These are phyloP conservation scores for Entomortierella parvispora DNA, from an alignment of 192 early-diverging fungal species.

Conservation along the genomic window DNA sequence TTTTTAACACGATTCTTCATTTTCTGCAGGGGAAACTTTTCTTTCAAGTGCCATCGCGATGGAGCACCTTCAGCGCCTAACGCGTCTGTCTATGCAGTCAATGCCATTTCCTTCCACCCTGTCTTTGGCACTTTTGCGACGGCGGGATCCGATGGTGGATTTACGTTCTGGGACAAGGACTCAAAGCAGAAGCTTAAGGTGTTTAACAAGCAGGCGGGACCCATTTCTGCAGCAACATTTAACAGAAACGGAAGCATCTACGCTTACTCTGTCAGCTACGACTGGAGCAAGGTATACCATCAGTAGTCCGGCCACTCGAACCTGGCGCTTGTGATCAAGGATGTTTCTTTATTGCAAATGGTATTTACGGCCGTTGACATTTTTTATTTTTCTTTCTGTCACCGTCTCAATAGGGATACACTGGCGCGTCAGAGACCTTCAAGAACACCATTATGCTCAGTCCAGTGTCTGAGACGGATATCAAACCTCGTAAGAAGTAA, in stretches of 20 bases:
- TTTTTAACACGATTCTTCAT: too few relatives aligned
- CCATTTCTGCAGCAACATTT: conserved; percentile 81
- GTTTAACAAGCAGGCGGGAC: conserved; percentile 68
- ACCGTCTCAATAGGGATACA: conserved; percentile 16
- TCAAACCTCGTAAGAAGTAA: conserved; percentile 53
- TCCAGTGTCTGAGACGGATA: conserved; percentile 38
- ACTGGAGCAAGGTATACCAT: conserved; percentile 82
- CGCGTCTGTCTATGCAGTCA: conserved; percentile 74
- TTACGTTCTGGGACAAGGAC: conserved; percentile 97
- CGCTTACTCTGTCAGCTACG: conserved; percentile 92
- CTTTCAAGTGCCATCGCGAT: conserved; percentile 95
- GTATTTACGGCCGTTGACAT: too few relatives aligned
- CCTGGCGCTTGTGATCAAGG: too few relatives aligned
- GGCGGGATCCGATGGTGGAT: conserved; percentile 88
- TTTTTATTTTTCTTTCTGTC: too few relatives aligned
- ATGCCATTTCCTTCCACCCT: conserved; percentile 84
- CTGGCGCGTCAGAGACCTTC: conserved; percentile 22
- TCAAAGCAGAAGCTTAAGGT: conserved; percentile 87
- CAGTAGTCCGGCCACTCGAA: too few relatives aligned
- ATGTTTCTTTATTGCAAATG: too few relatives aligned
- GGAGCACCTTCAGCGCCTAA: conserved; percentile 56
- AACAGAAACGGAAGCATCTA: conserved; percentile 86
- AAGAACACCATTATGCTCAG: conserved; percentile 48
- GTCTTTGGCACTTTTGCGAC: conserved; percentile 91
- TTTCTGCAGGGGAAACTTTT: conserved; percentile 80